Evolutionary conservation across 495 filamentous ascomycete species (phyloP), one percentile per base, ranked within the genome.

Genomic region (Amorphotheca resinae): DNA sequence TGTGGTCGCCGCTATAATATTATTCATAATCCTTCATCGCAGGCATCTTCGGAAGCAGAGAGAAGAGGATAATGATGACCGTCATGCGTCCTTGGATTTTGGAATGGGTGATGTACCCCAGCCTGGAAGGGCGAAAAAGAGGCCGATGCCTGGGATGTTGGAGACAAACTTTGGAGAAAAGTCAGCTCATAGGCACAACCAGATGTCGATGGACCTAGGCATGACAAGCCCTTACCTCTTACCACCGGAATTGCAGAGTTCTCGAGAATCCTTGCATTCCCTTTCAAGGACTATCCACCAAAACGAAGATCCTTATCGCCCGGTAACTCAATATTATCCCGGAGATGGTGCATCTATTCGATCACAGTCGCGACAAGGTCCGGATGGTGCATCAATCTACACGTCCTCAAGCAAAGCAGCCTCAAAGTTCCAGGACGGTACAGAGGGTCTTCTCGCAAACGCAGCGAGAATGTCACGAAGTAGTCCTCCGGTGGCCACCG

Each of bases 51-150:
- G 74, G 51, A 89, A 74, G 50, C 73, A 87, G 45, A 68, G 70
- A 46, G 64, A 65, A 31, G 91, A 98, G 65, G 91, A 98, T 59
- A 68, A 70, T 22, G 76, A 83, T 46, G 89, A 95, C 57, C 82
- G 84, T 51, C 84, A 93, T 59, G 93, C 81, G 55, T 94, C 86
- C 1, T 73, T 96, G 56, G 91, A 98, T 59, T 98, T 96, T 58
- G 91, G 91, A 22, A 62, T 95, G 59, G 84, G 74, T 9, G 68
- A 67, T 3, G 51, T 57, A 15, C 20, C 54, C 21, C 49, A 42
- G 17, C 31, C 52, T n/a, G 59, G 46, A 37, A 60, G 63, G 26
- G 66, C 69, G 23, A 52, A 45, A 25, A 48, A 26, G 25, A 23
- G 21, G 6, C 11, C 33, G 9, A 14, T 32, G 1, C 18, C 9